Conservation (phyloP, 2,329 filamentous ascomycete species). For the Ceratocystis diversiconidia region DNA sequence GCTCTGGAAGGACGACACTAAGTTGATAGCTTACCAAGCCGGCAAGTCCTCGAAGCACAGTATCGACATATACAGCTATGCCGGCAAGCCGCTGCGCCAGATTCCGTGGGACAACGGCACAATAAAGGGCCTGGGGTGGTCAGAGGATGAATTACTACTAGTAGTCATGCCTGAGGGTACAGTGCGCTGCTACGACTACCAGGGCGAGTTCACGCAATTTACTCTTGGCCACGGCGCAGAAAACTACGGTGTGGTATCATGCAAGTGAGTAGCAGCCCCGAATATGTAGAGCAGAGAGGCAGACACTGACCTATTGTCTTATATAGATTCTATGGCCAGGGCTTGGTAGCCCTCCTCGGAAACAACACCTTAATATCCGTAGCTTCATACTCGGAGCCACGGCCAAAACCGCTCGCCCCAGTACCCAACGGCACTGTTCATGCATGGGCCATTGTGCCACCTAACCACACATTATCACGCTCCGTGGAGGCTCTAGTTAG, state of each 20-base stretch:
- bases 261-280: conserved; percentile 34
- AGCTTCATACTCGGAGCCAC: conserved; percentile 78
- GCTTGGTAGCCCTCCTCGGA: conserved; percentile 81
- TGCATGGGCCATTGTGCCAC: conserved; percentile 81
- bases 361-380: conserved; percentile 82
- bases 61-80: conserved; percentile 89
- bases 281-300: conserved; percentile 4
- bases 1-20: conserved; percentile 75
- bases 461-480: conserved; percentile 73
- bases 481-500: conserved; percentile 88
- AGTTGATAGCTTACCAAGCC: conserved; percentile 64
- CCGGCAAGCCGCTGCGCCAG: conserved; percentile 72
- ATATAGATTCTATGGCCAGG: conserved; percentile 62
- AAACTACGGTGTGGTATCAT: conserved; percentile 73
- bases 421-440: conserved; percentile 67
- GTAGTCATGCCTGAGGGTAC: conserved; percentile 81
- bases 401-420: conserved; percentile 66
- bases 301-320: not conserved
- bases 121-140: conserved; percentile 87
- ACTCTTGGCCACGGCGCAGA: conserved; percentile 81
- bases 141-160: conserved; percentile 81
- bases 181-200: conserved; percentile 81
- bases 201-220: conserved; percentile 90
- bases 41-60: conserved; percentile 59
- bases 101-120: conserved; percentile 85